Evolutionary conservation across 2,329 filamentous ascomycete species (phyloP), one percentile per base, ranked within the genome.

Genomic region (Botrytis pseudocinerea): DNA sequence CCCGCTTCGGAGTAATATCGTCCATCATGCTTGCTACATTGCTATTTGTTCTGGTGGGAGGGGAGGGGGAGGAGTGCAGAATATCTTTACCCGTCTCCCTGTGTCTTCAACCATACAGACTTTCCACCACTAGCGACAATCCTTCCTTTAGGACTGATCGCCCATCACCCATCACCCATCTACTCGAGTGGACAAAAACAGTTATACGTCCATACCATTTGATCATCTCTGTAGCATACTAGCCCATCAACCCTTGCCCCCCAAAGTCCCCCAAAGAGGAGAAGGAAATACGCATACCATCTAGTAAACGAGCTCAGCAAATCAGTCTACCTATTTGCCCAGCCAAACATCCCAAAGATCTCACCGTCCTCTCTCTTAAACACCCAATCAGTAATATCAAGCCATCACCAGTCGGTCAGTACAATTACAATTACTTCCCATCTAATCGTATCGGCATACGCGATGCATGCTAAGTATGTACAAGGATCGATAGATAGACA

Each of bases 21-120:
- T 14, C 14, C 7, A 38, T 38, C 7, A 38, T 38, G 38, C 38
- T 12, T 38, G 35, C 44, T 51, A 28, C 51, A n/a, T 28, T 4
- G 51, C n/a, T 65, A 2, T n/a, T n/a, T n/a, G 22, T 46, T 51
- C 48, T 51, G 48, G 48, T 51, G 35, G 35, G 35, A 32, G 32
- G n/a, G 48, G 22, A 51, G 5, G 32, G n/a, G 48, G 22, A 51
- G 5, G 4, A 51, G 48, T 25, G 48, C 48, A 51, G 48, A 51
- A 16, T 7, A n/a, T 51, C 48, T n/a, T 18, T 46, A 57, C 48
- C 64, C 60, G 60, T 44, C 46, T 54, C 32, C 35, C 51, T 40
- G 42, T 35, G 42, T 72, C 51, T 69, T 40, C 63, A 72, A 48
- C 70, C 70, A 72, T 51, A 69, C 70, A 60, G 60, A 68, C 18